A percentile compares a stretch with the other conserved stretches of the same genome.
phyloP scores from a whole-genome alignment of 2,329 filamentous ascomycete species.

The Trichoderma koningiopsis region DNA sequence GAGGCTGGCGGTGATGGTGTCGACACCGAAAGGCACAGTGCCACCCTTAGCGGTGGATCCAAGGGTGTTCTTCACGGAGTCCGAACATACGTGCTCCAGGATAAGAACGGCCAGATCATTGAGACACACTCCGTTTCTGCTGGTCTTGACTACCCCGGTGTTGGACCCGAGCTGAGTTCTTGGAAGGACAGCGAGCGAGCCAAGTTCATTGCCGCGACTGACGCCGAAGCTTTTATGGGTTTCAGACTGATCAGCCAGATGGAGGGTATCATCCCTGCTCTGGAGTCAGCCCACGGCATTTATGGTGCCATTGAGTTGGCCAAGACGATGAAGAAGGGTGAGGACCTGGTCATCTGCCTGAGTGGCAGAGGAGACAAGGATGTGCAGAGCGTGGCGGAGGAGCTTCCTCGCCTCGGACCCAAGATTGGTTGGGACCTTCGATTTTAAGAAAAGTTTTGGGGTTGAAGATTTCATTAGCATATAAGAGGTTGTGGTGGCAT shows the following conservation, averaged over 20 bases:
- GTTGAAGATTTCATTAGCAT: neutral
- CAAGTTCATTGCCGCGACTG: conserved; percentile 86
- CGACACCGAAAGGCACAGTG: conserved; percentile 81
- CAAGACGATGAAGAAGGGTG: conserved; percentile 84
- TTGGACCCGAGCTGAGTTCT: conserved; percentile 84
- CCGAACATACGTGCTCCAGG: conserved; percentile 91
- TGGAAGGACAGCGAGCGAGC: conserved; percentile 93
- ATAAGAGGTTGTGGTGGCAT: neutral
- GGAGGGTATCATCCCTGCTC: conserved; percentile 94
- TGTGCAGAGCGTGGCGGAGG: conserved; percentile 95
- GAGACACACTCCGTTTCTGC: conserved; percentile 97
- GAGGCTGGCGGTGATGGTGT: conserved; percentile 94
- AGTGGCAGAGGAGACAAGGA: conserved; percentile 97
- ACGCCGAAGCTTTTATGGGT: conserved; percentile 84
- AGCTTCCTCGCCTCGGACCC: conserved; percentile 84
- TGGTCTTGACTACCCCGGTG: conserved; percentile 94
- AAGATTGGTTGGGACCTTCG: conserved; percentile 76
- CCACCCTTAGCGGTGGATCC: conserved; percentile 80
- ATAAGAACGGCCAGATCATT: conserved; percentile 87
- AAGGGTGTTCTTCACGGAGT: conserved; percentile 96
- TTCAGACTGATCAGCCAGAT: conserved; percentile 84
- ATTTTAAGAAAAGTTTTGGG: conserved; percentile 48
- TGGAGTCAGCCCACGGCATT: conserved; percentile 92
- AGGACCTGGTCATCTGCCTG: conserved; percentile 92
- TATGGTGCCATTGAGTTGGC: conserved; percentile 87